phyloP scores from a whole-genome alignment of 805 yeast genomes.

The Metschnikowia dekortorum region DNA sequence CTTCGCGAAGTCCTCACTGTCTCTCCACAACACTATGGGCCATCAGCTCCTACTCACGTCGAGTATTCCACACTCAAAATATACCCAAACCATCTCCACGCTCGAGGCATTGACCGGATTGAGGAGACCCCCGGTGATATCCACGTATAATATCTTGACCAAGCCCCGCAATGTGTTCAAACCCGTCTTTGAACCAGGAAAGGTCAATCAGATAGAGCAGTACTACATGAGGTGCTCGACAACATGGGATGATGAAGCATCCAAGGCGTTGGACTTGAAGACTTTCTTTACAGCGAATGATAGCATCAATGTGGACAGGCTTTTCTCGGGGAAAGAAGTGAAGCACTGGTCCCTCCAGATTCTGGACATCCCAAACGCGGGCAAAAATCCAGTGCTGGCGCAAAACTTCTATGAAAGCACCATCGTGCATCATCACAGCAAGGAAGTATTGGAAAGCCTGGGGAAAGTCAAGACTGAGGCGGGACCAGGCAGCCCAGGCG shows the following conservation, averaged over 20 bases:
- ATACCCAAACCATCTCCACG: constrained; percentile 42
- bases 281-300: constrained; percentile 17
- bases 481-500: too few relatives aligned
- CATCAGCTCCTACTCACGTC: constrained; percentile 50
- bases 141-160: constrained; percentile 47
- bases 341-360: constrained; percentile 59
- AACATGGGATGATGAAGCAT: constrained; percentile 38
- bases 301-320: constrained; percentile 23
- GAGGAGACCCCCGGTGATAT: constrained; percentile 38
- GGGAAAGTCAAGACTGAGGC: not conserved
- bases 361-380: constrained; percentile 74
- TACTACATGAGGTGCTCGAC: constrained; percentile 48
- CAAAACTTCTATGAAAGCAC: constrained; percentile 64
- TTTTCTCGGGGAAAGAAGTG: constrained; percentile 24
- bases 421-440: constrained; percentile 45
- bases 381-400: constrained; percentile 55
- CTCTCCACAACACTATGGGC: constrained; percentile 37
- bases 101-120: constrained; percentile 51
- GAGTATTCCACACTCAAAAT: constrained; percentile 38
- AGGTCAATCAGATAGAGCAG: constrained; percentile 54
- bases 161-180: constrained; percentile 48
- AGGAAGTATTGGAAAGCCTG: constrained; percentile 5
- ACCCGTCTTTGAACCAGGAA: constrained; percentile 53
- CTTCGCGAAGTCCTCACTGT: constrained; percentile 1
- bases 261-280: constrained; percentile 21